Conservation (phyloP, 768 basidiomycete genomes). For the Clavulina sp. region DNA sequence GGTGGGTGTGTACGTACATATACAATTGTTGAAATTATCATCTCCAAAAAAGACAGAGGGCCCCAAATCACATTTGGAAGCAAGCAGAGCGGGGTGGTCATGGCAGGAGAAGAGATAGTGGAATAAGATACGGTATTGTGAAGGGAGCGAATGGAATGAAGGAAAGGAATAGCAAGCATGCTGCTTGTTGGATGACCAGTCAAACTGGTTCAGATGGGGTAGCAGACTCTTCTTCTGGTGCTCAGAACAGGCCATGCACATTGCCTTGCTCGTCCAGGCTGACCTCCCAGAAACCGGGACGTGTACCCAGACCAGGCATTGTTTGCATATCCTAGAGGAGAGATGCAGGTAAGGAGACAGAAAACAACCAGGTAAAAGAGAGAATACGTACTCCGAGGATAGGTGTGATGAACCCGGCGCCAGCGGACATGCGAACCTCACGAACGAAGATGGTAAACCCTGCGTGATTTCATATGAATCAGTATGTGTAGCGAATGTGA, state of each 20-base stretch:
- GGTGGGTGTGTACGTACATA: too few relatives aligned
- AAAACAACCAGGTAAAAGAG: not conserved
- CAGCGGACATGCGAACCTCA: constrained; percentile 72
- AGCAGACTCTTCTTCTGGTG: too few relatives aligned
- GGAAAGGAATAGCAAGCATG: too few relatives aligned
- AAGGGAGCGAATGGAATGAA: too few relatives aligned
- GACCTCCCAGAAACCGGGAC: constrained; percentile 89
- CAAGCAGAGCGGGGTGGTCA: too few relatives aligned
- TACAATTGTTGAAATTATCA: too few relatives aligned
- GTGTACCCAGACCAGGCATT: constrained; percentile 89
- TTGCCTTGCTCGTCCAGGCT: constrained; percentile 63
- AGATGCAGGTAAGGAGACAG: not conserved
- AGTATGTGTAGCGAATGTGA: not conserved
- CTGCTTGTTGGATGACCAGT: too few relatives aligned
- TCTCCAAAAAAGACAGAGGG: too few relatives aligned
- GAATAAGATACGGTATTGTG: too few relatives aligned
- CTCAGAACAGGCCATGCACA: constrained; percentile 74
- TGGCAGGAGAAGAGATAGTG: too few relatives aligned
- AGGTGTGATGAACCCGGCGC: constrained; percentile 92
- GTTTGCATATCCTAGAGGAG: constrained; percentile 65
- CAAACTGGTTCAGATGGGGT: too few relatives aligned
- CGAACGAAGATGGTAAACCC: constrained; percentile 91
- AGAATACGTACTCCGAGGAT: constrained; percentile 36
- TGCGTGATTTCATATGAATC: constrained; percentile 14
- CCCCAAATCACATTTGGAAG: too few relatives aligned